Evolutionary conservation across 495 filamentous ascomycete species (phyloP).

Genomic region (Aspergillus mulundensis): DNA sequence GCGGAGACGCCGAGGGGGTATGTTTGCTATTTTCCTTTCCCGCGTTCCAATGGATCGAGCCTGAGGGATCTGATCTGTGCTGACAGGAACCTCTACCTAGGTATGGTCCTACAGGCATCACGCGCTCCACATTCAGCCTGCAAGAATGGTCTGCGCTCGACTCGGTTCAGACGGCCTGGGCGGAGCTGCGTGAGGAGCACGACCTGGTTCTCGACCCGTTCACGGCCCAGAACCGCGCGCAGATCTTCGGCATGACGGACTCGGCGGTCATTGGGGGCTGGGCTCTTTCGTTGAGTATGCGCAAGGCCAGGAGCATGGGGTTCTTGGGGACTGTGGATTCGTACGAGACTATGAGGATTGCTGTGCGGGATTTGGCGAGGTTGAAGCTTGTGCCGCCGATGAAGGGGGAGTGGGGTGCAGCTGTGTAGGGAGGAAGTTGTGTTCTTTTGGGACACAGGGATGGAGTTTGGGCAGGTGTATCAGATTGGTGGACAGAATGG

Average conservation of each 20-base stretch:
- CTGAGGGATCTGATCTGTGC: not conserved
- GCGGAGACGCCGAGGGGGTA: slow-evolving; percentile 32
- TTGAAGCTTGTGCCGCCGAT: slow-evolving; percentile 1
- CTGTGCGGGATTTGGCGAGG: not conserved
- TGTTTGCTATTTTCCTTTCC: not conserved
- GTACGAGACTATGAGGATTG: not conserved
- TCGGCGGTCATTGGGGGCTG: slow-evolving; percentile 9
- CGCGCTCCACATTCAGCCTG: slow-evolving; percentile 35
- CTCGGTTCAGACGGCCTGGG: slow-evolving; percentile 45
- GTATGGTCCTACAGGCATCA: slow-evolving; percentile 27
- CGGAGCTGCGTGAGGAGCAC: slow-evolving; percentile 14
- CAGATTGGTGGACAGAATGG: too few species aligned
- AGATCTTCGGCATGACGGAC: slow-evolving; percentile 9
- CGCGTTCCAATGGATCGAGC: not conserved
- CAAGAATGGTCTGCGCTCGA: slow-evolving; percentile 40
- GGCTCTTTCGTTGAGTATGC: slow-evolving; percentile 4
- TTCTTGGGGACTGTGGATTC: slow-evolving; percentile 4
- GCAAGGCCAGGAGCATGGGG: slow-evolving; percentile 5
- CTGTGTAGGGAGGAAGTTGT: too few species aligned
- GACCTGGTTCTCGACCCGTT: slow-evolving; percentile 2
- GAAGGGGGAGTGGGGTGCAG: too few species aligned
- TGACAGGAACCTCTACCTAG: too few species aligned
- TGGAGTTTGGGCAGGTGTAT: too few species aligned
- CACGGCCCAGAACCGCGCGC: not conserved
- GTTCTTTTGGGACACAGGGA: too few species aligned